A percentile compares a stretch with the other conserved stretches of the same genome.
phyloP scores from a whole-genome alignment of 129 eudicot species.

The Artemisia argyi region DNA sequence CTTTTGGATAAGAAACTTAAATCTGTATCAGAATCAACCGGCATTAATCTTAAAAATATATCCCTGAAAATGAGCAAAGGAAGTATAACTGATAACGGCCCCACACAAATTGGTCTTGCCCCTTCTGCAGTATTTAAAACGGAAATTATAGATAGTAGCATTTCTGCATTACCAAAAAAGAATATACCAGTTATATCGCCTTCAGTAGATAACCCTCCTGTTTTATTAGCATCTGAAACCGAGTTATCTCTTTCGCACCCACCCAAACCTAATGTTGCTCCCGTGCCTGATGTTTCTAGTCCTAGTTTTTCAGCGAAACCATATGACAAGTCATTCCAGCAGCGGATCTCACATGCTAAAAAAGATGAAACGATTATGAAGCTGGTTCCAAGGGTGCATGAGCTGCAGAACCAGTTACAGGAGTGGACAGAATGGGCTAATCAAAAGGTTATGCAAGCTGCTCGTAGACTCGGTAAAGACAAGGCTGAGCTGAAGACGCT shows the following conservation, averaged over 20 bases:
- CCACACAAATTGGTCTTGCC: slow-evolving; percentile 29
- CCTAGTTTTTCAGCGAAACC: slow-evolving; percentile 44
- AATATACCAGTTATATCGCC: slow-evolving; percentile 7
- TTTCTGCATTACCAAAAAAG: slow-evolving; percentile 40
- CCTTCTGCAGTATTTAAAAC: slow-evolving; percentile 35
- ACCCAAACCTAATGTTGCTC: slow-evolving; percentile 38
- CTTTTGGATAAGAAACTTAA: slow-evolving; percentile 82
- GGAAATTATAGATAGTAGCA: slow-evolving; percentile 14
- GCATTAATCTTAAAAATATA: slow-evolving; percentile 56
- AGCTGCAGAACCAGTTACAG: slow-evolving; percentile 78
- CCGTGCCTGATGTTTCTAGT: slow-evolving; percentile 39
- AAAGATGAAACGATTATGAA: slow-evolving; percentile 79
- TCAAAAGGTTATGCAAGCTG: slow-evolving; percentile 98
- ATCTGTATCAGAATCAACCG: slow-evolving; percentile 73
- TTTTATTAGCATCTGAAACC: slow-evolving; percentile 60
- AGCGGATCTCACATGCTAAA: slow-evolving; percentile 62
- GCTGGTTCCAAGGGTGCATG: slow-evolving; percentile 71
- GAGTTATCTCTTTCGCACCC: slow-evolving; percentile 85
- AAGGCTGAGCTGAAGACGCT: slow-evolving; percentile 86
- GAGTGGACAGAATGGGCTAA: slow-evolving; percentile 99
- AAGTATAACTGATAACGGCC: slow-evolving; percentile 42
- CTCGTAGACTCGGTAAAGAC: slow-evolving; percentile 90
- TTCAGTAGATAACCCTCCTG: slow-evolving; percentile 25
- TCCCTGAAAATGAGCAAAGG: slow-evolving; percentile 53
- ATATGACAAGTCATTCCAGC: slow-evolving; percentile 45